phyloP scores from a whole-genome alignment of 768 basidiomycete genomes.

The Russula lepida region DNA sequence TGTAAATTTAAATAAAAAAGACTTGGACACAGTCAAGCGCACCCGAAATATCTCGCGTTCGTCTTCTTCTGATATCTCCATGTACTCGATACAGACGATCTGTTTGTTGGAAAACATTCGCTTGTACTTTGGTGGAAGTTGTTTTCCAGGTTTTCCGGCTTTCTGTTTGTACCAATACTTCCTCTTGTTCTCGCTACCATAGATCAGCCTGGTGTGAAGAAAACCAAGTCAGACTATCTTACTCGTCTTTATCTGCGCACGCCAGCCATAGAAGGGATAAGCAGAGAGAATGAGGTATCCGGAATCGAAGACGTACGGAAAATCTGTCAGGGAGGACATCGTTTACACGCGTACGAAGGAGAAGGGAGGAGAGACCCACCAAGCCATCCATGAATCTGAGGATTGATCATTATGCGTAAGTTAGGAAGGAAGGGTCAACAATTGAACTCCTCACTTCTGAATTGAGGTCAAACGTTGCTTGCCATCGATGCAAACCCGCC shows the following conservation, averaged over 20 bases:
- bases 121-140: constrained; percentile 30
- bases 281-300: not conserved
- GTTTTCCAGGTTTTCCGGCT: constrained; percentile 19
- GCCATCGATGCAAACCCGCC: constrained; percentile 57
- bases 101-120: constrained; percentile 38
- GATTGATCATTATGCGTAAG: not conserved
- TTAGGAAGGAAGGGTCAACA: not conserved
- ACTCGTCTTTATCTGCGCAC: constrained; percentile 35
- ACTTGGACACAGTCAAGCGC: not conserved
- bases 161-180: constrained; percentile 33
- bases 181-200: constrained; percentile 9
- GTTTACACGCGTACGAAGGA: not conserved
- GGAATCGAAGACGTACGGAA: not conserved
- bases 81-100: constrained; percentile 45
- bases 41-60: constrained; percentile 31
- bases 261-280: not conserved
- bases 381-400: constrained; percentile 47
- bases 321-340: constrained; percentile 1
- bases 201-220: not conserved
- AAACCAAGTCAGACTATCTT: constrained; percentile 1
- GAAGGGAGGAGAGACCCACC: constrained; percentile 32
- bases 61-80: constrained; percentile 23
- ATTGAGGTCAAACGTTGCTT: constrained; percentile 67
- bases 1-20: not conserved
- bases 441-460: constrained; percentile 34